A percentile compares a stretch with the other conserved stretches of the same genome.
These are phyloP conservation scores for Acanthamoeba healyi DNA, from an alignment of 208 protist species.

Conservation along the genomic window DNA sequence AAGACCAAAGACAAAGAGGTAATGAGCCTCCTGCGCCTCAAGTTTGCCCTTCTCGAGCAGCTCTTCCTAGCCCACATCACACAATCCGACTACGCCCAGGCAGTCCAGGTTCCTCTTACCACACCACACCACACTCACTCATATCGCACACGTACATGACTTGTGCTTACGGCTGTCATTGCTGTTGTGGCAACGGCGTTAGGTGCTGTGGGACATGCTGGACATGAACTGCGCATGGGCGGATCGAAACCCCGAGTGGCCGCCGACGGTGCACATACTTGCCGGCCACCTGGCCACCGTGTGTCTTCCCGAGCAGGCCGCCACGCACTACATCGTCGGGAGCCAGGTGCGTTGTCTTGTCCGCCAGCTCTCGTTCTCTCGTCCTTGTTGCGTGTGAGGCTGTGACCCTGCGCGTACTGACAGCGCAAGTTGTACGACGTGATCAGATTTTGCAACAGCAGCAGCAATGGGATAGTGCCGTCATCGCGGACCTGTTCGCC, in stretches of 20 bases:
- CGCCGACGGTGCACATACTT: background rate
- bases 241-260: background rate
- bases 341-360: background rate
- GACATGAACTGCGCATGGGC: background rate
- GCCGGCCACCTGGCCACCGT: background rate
- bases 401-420: too few species aligned
- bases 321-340: background rate
- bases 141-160: too few species aligned
- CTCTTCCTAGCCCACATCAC: background rate
- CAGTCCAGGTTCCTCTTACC: background rate
- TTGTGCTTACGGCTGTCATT: background rate
- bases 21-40: background rate
- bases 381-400: too few species aligned
- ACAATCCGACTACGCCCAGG: background rate
- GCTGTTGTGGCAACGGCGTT: background rate
- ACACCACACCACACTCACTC: too few species aligned
- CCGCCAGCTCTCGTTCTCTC: too few species aligned
- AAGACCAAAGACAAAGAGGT: background rate
- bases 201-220: slow-evolving; percentile 15
- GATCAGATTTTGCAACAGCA: background rate
- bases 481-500: background rate
- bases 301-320: background rate
- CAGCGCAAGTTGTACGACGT: too few species aligned
- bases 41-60: background rate
- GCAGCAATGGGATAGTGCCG: background rate